Conservation (phyloP, 1,284 basidiomycete species). For the Fomitopsis palustris region DNA sequence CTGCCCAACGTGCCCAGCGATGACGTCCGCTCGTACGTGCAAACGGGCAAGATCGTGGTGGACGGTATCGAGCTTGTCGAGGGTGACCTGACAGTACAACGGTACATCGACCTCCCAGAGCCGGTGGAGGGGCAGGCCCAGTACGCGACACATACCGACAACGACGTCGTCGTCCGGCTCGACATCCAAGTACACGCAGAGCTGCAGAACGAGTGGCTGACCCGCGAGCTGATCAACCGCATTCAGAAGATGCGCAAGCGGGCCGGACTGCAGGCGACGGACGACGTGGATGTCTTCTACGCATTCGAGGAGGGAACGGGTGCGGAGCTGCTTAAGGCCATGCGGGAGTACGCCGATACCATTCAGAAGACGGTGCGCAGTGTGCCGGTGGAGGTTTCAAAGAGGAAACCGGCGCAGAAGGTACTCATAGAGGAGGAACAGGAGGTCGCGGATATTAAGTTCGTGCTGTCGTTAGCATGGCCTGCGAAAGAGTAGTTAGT, state of each 20-base stretch:
- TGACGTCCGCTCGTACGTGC: slow-evolving; percentile 77
- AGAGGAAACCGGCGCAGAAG: slow-evolving; percentile 44
- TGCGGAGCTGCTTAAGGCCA: slow-evolving; percentile 67
- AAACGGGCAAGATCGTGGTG: slow-evolving; percentile 77
- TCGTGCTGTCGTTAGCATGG: slow-evolving; percentile 64
- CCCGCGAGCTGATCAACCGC: slow-evolving; percentile 90
- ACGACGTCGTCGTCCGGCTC: slow-evolving; percentile 91
- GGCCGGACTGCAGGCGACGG: slow-evolving; percentile 91
- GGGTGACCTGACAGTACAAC: slow-evolving; percentile 89
- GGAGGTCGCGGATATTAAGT: slow-evolving; percentile 83
- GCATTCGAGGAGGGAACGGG: slow-evolving; percentile 72
- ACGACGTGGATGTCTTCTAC: slow-evolving; percentile 92
- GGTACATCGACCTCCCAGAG: slow-evolving; percentile 82
- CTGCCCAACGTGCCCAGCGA: slow-evolving; percentile 83
- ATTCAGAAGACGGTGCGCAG: slow-evolving; percentile 79
- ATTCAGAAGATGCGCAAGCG: slow-evolving; percentile 97
- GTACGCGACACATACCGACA: slow-evolving; percentile 88
- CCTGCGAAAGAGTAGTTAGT: slow-evolving; percentile 19
- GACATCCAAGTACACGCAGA: slow-evolving; percentile 88
- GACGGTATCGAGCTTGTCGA: slow-evolving; percentile 88
- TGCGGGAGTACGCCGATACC: slow-evolving; percentile 67
- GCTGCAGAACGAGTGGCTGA: slow-evolving; percentile 84
- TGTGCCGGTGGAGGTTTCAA: slow-evolving; percentile 59
- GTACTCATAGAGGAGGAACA: slow-evolving; percentile 83
- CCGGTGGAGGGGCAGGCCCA: slow-evolving; percentile 55